Evolutionary conservation across 805 yeast species (phyloP), one percentile per base, ranked within the genome.

Genomic region (Sungouiozyma ichnusensis): DNA sequence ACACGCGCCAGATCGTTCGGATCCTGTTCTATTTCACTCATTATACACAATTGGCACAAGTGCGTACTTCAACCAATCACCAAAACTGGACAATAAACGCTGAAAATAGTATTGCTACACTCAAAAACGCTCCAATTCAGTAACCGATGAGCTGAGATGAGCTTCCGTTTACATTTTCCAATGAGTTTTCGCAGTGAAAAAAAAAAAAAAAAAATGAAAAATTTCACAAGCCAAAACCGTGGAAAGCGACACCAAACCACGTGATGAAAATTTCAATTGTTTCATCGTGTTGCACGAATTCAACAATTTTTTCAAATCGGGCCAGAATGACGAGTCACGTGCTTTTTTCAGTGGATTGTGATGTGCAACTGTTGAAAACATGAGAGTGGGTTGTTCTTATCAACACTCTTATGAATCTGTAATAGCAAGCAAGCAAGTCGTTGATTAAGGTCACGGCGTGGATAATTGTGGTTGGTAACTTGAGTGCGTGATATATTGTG

Each of bases 1-100:
- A 87, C 72, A 53, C 94, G 68, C 42, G 74, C 54, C 9, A 55
- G 35, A 44, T 58, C 61, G 2, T 24, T 38, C 36, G 41, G 35
- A 11, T 17, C 35, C 4, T 36, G 19, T 14, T n/a, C 34, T 4
- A 13, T 33, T 16, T 36, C 42, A 20, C 20, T 35, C 20, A 17
- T 31, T n/a, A n/a, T n/a, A n/a, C 16, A 14, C 19, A 17, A 15
- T 35, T 15, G 20, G 2, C 37, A 35, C 20, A 15, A 19, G 38
- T 17, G 31, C 15, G 15, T 16, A n/a, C 38, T 15, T n/a, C 38
- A 36, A 19, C 16, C n/a, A n/a, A n/a, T n/a, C n/a, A n/a, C n/a
- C n/a, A n/a, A n/a, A n/a, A n/a, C n/a, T n/a, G n/a, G n/a, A n/a
- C n/a, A n/a, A n/a, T n/a, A n/a, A n/a, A n/a, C n/a, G n/a, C n/a